Base-by-base conservation (phyloP, 805 yeast genomes). In the Kregervanrija fluxuum region DNA sequence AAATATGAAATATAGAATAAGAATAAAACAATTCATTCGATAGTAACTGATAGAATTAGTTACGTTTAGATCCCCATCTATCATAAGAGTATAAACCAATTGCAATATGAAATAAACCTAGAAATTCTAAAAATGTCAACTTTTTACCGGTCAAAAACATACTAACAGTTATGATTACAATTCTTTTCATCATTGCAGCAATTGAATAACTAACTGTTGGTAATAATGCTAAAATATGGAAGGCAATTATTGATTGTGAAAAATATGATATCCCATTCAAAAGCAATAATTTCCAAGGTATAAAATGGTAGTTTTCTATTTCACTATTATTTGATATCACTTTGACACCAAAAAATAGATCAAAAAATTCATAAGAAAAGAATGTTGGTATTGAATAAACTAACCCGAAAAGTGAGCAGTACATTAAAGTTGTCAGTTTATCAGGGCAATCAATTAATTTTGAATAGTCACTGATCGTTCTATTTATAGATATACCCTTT, bases 161-260 rank as follows among this genome's bases (percentile, higher is more conserved):
- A 54, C 95, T 85, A 1, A 82, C 82, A 1, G 83, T 73, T 37
- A 89, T 88, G 30, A 89, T 77, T 1, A 86, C 84, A n/a, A 89
- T 84, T 55, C 95, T 78, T 65, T 89, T 89, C 77, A 89, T 75
- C 76, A 89, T 75, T 37, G 86, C 80, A 3, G 96, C 95, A 46
- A 89, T 81, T 2, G 95, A 84, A 64, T 87, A 89, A 3, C 93
- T 78, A 11, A 89, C 80, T 0, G 96, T 86, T 2, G 95, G 85
- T 5, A 89, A 73, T 57, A 82, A 75, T 15, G 95, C 93, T 38
- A 89, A 65, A 31, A 89, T 69, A 65, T 85, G 87, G 62, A 85
- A 86, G 12, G 95, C 88, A 35, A 89, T 70, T 59, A 88, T 66
- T 35, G 90, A 82, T 64, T 89, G 96, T 34, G 77, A 58, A 53